Base-by-base conservation (phyloP, 108 stramenopile species). In the Parietichytrium sp. region DNA sequence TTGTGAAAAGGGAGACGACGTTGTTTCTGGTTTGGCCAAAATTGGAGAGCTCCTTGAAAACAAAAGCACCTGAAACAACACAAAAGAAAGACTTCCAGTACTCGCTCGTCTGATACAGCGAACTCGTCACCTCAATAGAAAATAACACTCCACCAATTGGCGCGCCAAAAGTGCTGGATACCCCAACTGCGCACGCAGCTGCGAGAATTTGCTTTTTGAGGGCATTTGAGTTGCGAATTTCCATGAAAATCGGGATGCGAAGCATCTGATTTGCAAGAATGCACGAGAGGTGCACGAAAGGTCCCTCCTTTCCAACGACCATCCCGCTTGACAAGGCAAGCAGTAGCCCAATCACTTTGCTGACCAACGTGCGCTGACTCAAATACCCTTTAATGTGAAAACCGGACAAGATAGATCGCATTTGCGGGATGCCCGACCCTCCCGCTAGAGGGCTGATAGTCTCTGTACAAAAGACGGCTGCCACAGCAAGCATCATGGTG, bases 241-340 rank as follows among this genome's bases (percentile, higher is more conserved):
- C 77, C 16, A 27, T 12, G 51, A 85, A 87, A 10, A 30, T 79
- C 1, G 86, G 81, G 15, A 87, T 29, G n/a, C 45, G 42, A 52
- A 20, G 12, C 38, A 87, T 45, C 33, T 49, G 23, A 3, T 48
- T 25, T 2, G 81, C 84, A 12, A 72, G 12, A 13, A 47, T 47
- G 10, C 48, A 48, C 27, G 77, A 83, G 25, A 86, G 50, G 84
- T 93, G 92, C 26, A 93, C 87, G 91, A 93, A 92, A 13, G 94
- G 93, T 29, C 94, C 94, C 85, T 94, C 94, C 47, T 89, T 87
- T 23, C 94, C 94, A 1, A 92, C 89, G 26, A 90, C 90, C 45
- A 94, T 80, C 25, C 91, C 91, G 0, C 86, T 85, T 16, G 85
- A 84, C 7, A 91, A 30, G 31, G 85, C 80, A 3, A 78, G 33